phyloP scores from a whole-genome alignment of 148 eudicot genomes.

The Rhododendron henanense region DNA sequence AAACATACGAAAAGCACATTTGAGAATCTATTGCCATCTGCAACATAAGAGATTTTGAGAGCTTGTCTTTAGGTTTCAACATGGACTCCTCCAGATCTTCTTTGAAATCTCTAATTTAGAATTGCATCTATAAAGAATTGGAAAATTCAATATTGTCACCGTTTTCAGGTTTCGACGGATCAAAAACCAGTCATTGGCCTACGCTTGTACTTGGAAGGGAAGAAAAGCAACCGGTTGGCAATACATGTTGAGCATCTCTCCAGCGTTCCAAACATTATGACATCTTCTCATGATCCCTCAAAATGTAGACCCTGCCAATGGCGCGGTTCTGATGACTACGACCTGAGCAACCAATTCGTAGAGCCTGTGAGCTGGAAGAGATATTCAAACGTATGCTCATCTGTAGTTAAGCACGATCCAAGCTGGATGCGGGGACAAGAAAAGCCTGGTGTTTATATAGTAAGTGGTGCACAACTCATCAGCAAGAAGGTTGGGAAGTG shows the following conservation, averaged over 20 bases:
- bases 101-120: background rate
- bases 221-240: constrained; percentile 71
- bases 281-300: constrained; percentile 21
- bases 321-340: constrained; percentile 82
- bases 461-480: constrained; percentile 90
- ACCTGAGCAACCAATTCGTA: constrained; percentile 40
- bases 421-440: constrained; percentile 45
- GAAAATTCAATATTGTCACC: background rate
- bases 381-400: constrained; percentile 73
- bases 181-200: constrained; percentile 78
- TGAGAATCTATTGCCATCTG: too few relatives aligned
- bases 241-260: constrained; percentile 89
- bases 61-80: too few relatives aligned
- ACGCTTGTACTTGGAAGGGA: constrained; percentile 86
- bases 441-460: constrained; percentile 63
- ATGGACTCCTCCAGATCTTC: too few relatives aligned
- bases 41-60: too few relatives aligned
- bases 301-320: constrained; percentile 39
- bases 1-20: too few relatives aligned
- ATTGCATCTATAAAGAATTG: background rate
- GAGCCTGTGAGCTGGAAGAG: constrained; percentile 73
- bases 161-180: constrained; percentile 56
- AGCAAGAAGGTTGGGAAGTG: constrained; percentile 59
- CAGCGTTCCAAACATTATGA: constrained; percentile 72
- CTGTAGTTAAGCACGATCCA: constrained; percentile 65